Evolutionary conservation across 768 basidiomycete species (phyloP).

Genomic region (Heimioporus sp.): DNA sequence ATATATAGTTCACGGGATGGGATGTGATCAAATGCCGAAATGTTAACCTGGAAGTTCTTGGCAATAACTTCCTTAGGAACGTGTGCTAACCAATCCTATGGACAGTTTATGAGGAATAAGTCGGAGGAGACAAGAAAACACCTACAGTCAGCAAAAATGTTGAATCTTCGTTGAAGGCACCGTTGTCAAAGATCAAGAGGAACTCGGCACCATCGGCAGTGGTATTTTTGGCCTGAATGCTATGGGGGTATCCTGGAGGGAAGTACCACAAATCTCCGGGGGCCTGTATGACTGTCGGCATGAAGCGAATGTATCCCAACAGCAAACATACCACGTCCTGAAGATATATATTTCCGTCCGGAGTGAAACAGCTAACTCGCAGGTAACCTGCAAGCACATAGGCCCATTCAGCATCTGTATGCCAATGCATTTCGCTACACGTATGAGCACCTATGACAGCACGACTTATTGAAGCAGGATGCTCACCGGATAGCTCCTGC

Average conservation of each 20-base stretch:
- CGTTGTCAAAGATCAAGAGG: constrained; percentile 44
- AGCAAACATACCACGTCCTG: constrained; percentile 47
- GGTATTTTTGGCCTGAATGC: constrained; percentile 51
- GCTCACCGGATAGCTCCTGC: constrained; percentile 40
- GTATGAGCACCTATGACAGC: constrained; percentile 4
- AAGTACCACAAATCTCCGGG: constrained; percentile 59
- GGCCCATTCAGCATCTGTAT: constrained; percentile 46
- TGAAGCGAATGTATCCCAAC: constrained; percentile 4
- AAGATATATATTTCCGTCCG: constrained; percentile 50
- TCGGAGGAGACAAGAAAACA: neutral
- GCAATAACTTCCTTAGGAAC: constrained; percentile 56
- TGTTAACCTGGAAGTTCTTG: constrained; percentile 57
- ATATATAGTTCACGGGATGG: constrained; percentile 57
- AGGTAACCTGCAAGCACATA: constrained; percentile 50
- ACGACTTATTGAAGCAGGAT: neutral
- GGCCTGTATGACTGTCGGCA: constrained; percentile 20
- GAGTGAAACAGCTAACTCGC: constrained; percentile 50
- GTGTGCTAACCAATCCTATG: constrained; percentile 67
- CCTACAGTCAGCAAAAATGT: constrained; percentile 46
- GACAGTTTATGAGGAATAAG: neutral
- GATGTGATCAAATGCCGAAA: constrained; percentile 52
- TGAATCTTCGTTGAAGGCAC: constrained; percentile 52
- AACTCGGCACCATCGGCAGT: constrained; percentile 50
- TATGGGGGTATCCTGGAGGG: constrained; percentile 55
- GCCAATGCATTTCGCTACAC: constrained; percentile 44